Conservation (phyloP, 73 alveolate genomes). For the Paramecium tetraurelia region DNA sequence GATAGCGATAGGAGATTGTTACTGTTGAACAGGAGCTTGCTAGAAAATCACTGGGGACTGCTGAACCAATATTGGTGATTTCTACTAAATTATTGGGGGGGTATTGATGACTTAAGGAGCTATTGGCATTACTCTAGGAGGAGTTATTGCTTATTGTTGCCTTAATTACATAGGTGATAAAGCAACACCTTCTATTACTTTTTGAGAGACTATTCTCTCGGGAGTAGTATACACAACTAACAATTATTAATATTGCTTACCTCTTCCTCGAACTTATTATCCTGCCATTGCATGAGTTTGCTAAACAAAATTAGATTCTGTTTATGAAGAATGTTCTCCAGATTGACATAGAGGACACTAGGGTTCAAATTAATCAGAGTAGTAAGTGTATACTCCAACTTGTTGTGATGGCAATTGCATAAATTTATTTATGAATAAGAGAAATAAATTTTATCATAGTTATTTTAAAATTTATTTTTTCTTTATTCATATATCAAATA, state of each 20-base stretch:
- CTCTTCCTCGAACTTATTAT: not conserved
- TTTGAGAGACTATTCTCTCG: not conserved
- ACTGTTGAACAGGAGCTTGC: not conserved
- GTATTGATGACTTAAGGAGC: not conserved
- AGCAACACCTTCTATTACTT: not conserved
- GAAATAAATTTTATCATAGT: not conserved
- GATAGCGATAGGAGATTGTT: not conserved
- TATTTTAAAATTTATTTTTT: not conserved
- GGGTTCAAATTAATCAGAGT: not conserved
- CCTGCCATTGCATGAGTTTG: not conserved
- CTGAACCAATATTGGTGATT: not conserved
- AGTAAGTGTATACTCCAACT: not conserved
- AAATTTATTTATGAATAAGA: not conserved
- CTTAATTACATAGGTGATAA: constrained; percentile 7
- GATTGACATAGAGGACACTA: not conserved
- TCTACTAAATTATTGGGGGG: not conserved
- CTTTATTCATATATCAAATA: not conserved
- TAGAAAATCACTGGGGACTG: not conserved
- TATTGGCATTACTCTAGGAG: not conserved
- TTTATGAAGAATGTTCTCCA: not conserved
- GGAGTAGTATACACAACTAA: constrained; percentile 1
- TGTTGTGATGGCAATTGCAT: not conserved
- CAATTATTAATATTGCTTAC: not conserved
- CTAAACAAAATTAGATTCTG: not conserved
- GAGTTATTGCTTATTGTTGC: not conserved